Conservation (phyloP, 257 asterid species). For the Agastache rugosa region DNA sequence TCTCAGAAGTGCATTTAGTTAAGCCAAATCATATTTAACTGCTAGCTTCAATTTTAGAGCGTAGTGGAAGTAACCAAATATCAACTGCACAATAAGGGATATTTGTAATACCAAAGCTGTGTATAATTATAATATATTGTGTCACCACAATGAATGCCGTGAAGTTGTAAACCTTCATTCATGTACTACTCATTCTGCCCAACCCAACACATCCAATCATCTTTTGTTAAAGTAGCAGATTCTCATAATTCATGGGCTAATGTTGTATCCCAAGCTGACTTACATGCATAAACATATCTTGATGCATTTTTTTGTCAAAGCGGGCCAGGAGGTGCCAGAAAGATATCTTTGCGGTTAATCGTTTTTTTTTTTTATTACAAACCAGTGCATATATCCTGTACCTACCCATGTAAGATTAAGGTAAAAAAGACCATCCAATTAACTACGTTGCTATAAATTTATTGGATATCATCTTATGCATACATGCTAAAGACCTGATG, state of each 20-base stretch:
- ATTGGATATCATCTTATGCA: neutral
- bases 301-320: conserved; percentile 1
- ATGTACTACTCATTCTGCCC: neutral
- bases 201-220: neutral
- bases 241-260: conserved; percentile 1
- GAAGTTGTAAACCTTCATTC: conserved; percentile 3
- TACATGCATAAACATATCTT: conserved; percentile 2
- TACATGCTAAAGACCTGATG: neutral
- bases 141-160: conserved; percentile 3
- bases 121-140: neutral
- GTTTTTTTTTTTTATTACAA: neutral
- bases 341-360: neutral
- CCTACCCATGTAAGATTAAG: conserved; percentile 21
- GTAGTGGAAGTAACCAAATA: neutral
- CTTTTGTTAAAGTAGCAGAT: neutral
- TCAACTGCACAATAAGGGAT: neutral
- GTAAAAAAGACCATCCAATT: neutral
- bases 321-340: conserved; percentile 3
- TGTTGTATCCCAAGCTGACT: conserved; percentile 8
- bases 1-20: neutral
- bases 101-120: neutral
- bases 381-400: neutral
- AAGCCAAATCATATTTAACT: neutral
- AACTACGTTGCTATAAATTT: neutral
- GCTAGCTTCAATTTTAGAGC: conserved; percentile 1